Evolutionary conservation across 164 flowering plant genomes (phyloP), one percentile per base, ranked within the genome.

Genomic region (Protea cynaroides): DNA sequence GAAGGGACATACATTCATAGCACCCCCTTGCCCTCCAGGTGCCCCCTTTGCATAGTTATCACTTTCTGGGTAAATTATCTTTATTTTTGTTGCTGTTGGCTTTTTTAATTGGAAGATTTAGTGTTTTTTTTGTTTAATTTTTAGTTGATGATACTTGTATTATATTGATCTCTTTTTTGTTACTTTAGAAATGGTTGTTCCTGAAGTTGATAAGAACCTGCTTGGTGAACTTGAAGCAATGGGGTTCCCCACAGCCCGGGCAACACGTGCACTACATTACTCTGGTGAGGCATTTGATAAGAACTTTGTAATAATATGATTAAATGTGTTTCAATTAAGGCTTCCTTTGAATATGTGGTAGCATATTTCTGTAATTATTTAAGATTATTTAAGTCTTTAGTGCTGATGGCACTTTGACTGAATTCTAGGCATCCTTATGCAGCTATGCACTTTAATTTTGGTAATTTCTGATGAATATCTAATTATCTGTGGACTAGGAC

Each of bases 161-260:
- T 65, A n/a, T 29, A 24, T 14, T 66, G 7, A 25, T 22, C 36
- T 23, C n/a, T 25, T 55, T 50, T 14, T 64, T 50, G 51, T 49
- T 50, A 60, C 23, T 43, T 50, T 65, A 93, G 97, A 91, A 67
- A 85, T 94, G 99, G 83, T 80, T 74, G 94, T 84, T 65, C 96
- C 99, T 6, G 97, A 89, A 70, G 99, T 94, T 59, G 80, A 88
- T 70, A 75, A 80, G 74, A 81, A 85, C 25, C 65, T 94, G 61
- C 84, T 94, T 22, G 81, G 72, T 64, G 95, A 94, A 74, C 91
- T 94, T 59, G 95, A 86, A 75, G 75, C 68, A 50, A 94, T 94
- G 99, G 99, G 95, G 25, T 94, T 94, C 67, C 69, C 95, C 15
- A 71, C 72, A n/a, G 85, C 88, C 64, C 81, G 87, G 43, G 96